Evolutionary conservation across 345 rosid genomes (phyloP).

Genomic region (Euphorbia peplus): DNA sequence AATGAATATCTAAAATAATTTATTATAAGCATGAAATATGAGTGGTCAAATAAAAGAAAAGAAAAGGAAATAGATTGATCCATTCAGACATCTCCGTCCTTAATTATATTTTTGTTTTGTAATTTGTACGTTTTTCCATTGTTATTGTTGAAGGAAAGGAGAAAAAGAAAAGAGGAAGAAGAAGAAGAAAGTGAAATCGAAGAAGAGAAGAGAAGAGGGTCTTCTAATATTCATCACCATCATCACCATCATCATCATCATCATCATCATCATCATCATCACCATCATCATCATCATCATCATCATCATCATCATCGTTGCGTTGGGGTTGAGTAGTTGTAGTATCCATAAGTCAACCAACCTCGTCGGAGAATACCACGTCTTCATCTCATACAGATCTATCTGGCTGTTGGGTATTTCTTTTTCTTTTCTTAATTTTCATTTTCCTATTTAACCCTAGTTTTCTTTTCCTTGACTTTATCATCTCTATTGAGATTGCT

Average conservation of each 20-base stretch:
- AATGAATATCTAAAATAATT: too few species aligned
- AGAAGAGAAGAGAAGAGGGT: too few species aligned
- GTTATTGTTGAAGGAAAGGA: neutral
- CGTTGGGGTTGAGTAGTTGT: too few species aligned
- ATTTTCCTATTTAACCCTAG: conserved; percentile 5
- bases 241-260: neutral
- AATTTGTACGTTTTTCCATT: too few species aligned
- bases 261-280: neutral
- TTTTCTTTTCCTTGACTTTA: neutral
- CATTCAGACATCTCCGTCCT: neutral
- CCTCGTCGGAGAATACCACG: neutral
- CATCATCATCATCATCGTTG: neutral
- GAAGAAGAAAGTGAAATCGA: neutral
- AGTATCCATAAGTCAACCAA: neutral
- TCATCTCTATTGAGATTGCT: neutral
- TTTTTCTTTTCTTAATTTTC: neutral
- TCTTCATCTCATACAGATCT: neutral
- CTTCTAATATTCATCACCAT: too few species aligned
- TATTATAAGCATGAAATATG: too few species aligned
- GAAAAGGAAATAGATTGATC: too few species aligned
- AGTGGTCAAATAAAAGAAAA: too few species aligned
- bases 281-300: neutral
- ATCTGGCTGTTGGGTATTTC: too few species aligned
- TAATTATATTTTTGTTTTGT: neutral
- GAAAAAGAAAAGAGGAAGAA: neutral